A percentile compares a stretch with the other conserved stretches of the same genome.
phyloP scores from a whole-genome alignment of 129 eudicot species.

The Lactuca saligna region DNA sequence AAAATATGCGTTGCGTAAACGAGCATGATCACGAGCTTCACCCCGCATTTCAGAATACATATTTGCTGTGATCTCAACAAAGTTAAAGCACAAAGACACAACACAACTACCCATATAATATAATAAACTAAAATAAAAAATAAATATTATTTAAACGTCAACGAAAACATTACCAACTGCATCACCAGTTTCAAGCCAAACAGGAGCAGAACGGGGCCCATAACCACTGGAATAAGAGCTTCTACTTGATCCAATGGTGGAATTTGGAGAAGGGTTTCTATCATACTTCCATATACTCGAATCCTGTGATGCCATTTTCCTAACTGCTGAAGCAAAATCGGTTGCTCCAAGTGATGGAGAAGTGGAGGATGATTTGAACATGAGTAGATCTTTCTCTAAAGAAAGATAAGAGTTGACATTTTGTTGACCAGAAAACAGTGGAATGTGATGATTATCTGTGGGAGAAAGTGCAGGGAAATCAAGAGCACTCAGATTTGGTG shows the following conservation, averaged over 20 bases:
- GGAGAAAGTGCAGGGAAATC: slow-evolving; percentile 61
- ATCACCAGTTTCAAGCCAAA: slow-evolving; percentile 83
- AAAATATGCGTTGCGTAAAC: slow-evolving; percentile 61
- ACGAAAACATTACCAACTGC: slow-evolving; percentile 64
- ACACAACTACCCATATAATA: slow-evolving; percentile 23
- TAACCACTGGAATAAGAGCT: slow-evolving; percentile 54
- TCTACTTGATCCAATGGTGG: slow-evolving; percentile 67
- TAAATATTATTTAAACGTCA: not conserved
- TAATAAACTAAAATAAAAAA: too few relatives aligned
- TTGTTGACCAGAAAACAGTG: slow-evolving; percentile 43
- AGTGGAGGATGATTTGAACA: slow-evolving; percentile 49
- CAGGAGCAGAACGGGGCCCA: slow-evolving; percentile 54
- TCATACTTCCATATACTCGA: slow-evolving; percentile 66
- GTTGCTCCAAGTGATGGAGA: slow-evolving; percentile 53
- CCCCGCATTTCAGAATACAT: slow-evolving; percentile 75
- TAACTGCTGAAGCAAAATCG: slow-evolving; percentile 89
- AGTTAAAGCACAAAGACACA: slow-evolving; percentile 40
- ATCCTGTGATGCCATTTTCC: slow-evolving; percentile 70
- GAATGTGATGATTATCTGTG: slow-evolving; percentile 37
- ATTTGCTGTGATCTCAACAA: slow-evolving; percentile 68
- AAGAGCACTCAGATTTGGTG: slow-evolving; percentile 60
- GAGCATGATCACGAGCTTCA: slow-evolving; percentile 86
- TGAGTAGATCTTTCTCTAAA: slow-evolving; percentile 46
- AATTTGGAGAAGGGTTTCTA: slow-evolving; percentile 46
- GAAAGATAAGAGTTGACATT: slow-evolving; percentile 43